phyloP scores from a whole-genome alignment of 1,139 yeast genomes.

The Blastobotrys capitulatus region DNA sequence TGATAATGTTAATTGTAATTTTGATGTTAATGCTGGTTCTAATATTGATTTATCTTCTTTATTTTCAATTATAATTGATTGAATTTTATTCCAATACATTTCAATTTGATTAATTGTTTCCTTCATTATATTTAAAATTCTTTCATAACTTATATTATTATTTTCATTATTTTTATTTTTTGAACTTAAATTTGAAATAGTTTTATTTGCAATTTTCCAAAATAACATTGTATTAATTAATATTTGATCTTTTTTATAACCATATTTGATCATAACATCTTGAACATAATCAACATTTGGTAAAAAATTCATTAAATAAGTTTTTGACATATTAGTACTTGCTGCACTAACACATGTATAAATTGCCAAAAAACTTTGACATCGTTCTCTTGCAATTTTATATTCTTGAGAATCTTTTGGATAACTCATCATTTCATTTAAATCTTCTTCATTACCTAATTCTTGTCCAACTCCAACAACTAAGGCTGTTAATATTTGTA shows the following conservation, averaged over 20 bases:
- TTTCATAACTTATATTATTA: neutral
- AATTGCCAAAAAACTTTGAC: neutral
- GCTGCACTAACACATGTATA: neutral
- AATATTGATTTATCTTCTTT: neutral
- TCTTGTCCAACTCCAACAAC: neutral
- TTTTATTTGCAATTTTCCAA: neutral
- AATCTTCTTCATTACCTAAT: slow-evolving; percentile 4
- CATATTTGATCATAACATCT: neutral
- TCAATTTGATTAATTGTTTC: neutral
- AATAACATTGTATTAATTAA: neutral
- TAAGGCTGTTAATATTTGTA: neutral
- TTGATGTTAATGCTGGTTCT: slow-evolving; percentile 1
- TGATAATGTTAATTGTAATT: slow-evolving; percentile 4
- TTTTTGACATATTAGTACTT: neutral
- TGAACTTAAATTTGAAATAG: neutral
- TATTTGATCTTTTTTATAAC: neutral
- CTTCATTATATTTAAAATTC: neutral
- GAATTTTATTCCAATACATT: neutral
- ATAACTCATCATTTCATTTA: neutral
- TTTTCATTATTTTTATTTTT: neutral
- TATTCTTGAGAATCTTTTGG: neutral
- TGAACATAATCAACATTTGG: neutral
- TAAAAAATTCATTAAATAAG: neutral
- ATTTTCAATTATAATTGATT: neutral
- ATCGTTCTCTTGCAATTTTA: neutral